These are phyloP conservation scores for Eleusine indica DNA, from an alignment of 176 grass and related monocot genomes.

Conservation along the genomic window DNA sequence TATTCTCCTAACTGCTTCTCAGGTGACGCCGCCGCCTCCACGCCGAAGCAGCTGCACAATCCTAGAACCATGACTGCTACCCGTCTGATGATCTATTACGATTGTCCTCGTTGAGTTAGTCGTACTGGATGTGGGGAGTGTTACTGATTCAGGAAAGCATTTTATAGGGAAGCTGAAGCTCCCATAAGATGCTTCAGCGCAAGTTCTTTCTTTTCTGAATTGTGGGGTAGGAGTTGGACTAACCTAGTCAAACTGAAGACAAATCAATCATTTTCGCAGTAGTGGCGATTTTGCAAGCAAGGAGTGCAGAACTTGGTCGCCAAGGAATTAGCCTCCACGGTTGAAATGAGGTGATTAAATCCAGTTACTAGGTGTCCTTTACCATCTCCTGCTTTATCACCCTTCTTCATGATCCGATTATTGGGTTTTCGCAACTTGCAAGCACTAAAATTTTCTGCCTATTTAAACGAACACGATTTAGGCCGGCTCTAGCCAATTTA, in stretches of 20 bases:
- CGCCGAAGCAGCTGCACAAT: background rate
- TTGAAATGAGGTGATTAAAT: no score
- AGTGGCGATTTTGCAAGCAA: background rate
- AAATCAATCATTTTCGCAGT: no score
- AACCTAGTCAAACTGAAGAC: background rate
- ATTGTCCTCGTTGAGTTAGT: background rate
- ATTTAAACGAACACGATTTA: no score
- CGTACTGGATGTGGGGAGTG: background rate
- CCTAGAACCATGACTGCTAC: background rate
- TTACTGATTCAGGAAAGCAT: background rate
- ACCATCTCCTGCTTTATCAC: no score
- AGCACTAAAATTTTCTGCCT: no score
- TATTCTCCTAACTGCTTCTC: background rate
- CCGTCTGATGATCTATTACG: background rate
- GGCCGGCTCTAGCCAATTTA: no score
- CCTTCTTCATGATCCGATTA: no score
- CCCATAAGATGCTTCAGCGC: background rate
- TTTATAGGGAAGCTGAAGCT: background rate
- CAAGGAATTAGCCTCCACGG: background rate
- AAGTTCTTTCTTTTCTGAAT: background rate
- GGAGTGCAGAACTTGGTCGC: background rate
- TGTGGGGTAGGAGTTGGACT: background rate
- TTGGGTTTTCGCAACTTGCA: no score
- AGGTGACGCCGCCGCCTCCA: background rate
- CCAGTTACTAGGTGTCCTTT: no score